These are phyloP conservation scores for Quercus dentata DNA, from an alignment of 306 rosid genomes.

Conservation along the genomic window DNA sequence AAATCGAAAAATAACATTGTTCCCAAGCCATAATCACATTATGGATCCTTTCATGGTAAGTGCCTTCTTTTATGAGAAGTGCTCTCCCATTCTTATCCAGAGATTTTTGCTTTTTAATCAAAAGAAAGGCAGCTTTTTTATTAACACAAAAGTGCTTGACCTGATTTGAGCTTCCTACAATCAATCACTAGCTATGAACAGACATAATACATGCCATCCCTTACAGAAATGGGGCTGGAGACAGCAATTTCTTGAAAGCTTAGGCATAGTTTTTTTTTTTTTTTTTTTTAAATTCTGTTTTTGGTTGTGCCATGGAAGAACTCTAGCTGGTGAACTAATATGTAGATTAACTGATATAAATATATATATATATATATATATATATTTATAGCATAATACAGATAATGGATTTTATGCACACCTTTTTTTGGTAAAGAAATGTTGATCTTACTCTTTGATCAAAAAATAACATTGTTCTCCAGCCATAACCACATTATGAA, in stretches of 20 bases:
- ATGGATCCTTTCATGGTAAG: not conserved
- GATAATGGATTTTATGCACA: not conserved
- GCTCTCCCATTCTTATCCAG: not conserved
- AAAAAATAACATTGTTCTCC: not conserved
- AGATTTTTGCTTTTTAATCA: too few relatives aligned
- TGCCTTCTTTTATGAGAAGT: not conserved
- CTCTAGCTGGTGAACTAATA: not conserved
- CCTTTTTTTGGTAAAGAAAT: not conserved
- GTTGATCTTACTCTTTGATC: not conserved
- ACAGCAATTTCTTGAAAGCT: too few relatives aligned
- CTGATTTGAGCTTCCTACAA: too few relatives aligned
- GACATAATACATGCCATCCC: too few relatives aligned
- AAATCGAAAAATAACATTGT: not conserved
- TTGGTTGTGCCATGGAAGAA: not conserved
- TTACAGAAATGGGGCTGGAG: too few relatives aligned
- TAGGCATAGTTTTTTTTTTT: too few relatives aligned
- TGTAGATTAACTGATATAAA: too few relatives aligned
- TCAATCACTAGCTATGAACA: too few relatives aligned
- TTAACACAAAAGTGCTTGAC: too few relatives aligned
- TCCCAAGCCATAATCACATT: not conserved
- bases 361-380: not conserved
- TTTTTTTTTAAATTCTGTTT: too few relatives aligned
- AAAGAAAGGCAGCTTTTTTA: too few relatives aligned
- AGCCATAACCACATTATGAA: not conserved
- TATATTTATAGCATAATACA: not conserved